Conservation (phyloP, 1,139 yeast species). For the Kluyveromyces sp. region DNA sequence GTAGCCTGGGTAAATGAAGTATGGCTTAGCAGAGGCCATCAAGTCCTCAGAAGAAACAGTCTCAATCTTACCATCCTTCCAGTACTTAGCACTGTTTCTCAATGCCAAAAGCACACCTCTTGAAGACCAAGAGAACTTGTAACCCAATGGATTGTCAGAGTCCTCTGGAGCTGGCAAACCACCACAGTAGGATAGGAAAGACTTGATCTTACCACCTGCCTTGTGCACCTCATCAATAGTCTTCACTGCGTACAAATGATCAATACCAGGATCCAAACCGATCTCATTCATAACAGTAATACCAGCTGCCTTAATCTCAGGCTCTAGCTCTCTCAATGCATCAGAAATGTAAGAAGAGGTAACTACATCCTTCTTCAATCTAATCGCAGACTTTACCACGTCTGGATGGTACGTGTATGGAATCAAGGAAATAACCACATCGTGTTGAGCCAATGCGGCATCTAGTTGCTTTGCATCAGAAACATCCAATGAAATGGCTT, state of each 20-base stretch:
- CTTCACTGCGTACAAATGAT: conserved; percentile 96
- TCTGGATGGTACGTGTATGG: conserved; percentile 92
- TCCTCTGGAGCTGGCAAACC: conserved; percentile 97
- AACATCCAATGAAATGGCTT: conserved; percentile 84
- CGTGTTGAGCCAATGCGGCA: conserved; percentile 66
- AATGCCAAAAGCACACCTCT: conserved; percentile 95
- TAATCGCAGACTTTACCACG: conserved; percentile 90
- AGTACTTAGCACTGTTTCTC: conserved; percentile 87
- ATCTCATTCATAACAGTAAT: conserved; percentile 89
- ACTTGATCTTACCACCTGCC: conserved; percentile 83
- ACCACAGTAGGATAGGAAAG: conserved; percentile 95
- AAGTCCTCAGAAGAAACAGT: conserved; percentile 80
- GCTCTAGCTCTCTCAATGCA: conserved; percentile 74
- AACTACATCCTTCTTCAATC: conserved; percentile 83
- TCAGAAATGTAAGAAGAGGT: conserved; percentile 96
- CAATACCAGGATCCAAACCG: conserved; percentile 97
- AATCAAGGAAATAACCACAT: conserved; percentile 85
- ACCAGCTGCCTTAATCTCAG: conserved; percentile 74
- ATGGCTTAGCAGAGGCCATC: conserved; percentile 93
- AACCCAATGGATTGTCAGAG: conserved; percentile 96
- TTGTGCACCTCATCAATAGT: conserved; percentile 94
- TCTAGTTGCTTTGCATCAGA: conserved; percentile 70
- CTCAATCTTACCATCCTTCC: conserved; percentile 76
- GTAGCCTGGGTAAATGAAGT: conserved; percentile 91
- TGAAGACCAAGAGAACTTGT: conserved; percentile 98